Evolutionary conservation across 2,329 filamentous ascomycete genomes (phyloP).

Genomic region (Aspergillus jensenii): DNA sequence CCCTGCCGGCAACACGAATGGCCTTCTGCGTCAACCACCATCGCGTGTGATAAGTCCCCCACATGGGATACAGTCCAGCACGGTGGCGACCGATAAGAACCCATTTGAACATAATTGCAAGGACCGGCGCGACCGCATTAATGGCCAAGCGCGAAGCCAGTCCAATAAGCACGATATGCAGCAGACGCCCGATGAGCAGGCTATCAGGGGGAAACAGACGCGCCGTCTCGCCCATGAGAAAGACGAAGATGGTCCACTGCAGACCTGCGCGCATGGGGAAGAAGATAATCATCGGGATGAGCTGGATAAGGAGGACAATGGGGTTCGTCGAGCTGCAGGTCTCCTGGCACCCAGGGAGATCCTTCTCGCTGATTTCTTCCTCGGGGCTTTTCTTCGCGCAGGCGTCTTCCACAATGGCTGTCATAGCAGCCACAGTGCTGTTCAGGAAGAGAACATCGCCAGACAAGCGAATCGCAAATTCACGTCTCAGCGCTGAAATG

Average conservation of each 20-base stretch:
- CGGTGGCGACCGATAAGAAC: conserved; percentile 54
- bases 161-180: conserved; percentile 51
- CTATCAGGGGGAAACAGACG: conserved; percentile 42
- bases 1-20: conserved; percentile 48
- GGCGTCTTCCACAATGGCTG: conserved; percentile 18
- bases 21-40: conserved; percentile 62
- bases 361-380: not conserved
- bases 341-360: conserved; percentile 29
- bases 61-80: conserved; percentile 60
- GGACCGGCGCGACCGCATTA: conserved; percentile 43
- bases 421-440: conserved; percentile 45
- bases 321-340: conserved; percentile 50
- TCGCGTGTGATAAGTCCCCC: conserved; percentile 57
- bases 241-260: conserved; percentile 56
- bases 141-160: conserved; percentile 43
- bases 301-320: conserved; percentile 51
- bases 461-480: conserved; percentile 51
- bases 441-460: conserved; percentile 55
- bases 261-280: conserved; percentile 54
- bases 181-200: conserved; percentile 46
- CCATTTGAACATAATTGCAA: conserved; percentile 57
- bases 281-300: conserved; percentile 51
- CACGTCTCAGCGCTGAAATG: conserved; percentile 51
- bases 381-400: not conserved
- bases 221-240: conserved; percentile 37